phyloP scores from a whole-genome alignment of 1,284 basidiomycete species.

The Pseudozyma sp. region DNA sequence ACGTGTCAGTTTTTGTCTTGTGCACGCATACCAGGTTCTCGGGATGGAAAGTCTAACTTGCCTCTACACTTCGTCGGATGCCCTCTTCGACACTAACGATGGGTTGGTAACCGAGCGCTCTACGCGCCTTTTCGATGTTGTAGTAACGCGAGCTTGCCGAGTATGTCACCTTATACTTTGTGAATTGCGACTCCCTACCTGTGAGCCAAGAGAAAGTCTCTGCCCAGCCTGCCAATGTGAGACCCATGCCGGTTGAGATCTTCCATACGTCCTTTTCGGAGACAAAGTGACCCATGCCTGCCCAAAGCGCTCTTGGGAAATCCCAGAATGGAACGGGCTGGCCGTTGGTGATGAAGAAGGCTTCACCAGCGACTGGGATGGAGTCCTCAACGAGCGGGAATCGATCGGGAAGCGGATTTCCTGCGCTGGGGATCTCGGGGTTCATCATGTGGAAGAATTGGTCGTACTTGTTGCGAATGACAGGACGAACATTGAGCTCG shows the following conservation, averaged over 20 bases:
- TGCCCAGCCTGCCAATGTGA: constrained; percentile 69
- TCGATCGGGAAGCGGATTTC: constrained; percentile 52
- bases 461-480: constrained; percentile 78
- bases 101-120: constrained; percentile 92
- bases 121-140: constrained; percentile 93
- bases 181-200: constrained; percentile 88
- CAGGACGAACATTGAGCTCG: constrained; percentile 72
- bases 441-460: constrained; percentile 71
- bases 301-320: constrained; percentile 87
- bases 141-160: constrained; percentile 79
- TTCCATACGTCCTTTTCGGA: constrained; percentile 50
- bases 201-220: constrained; percentile 82
- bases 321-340: constrained; percentile 98
- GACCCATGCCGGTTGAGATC: constrained; percentile 54
- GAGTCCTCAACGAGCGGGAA: constrained; percentile 70
- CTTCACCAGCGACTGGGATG: constrained; percentile 88
- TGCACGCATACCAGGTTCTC: not conserved
- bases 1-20: not conserved
- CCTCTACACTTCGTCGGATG: constrained; percentile 78
- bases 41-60: constrained; percentile 4
- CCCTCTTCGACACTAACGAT: constrained; percentile 90
- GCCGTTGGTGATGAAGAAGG: constrained; percentile 97
- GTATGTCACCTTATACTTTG: constrained; percentile 85
- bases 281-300: constrained; percentile 68
- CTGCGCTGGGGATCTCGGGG: constrained; percentile 49